Conservation (phyloP, 106 monocot species). For the Gastrodia elata region DNA sequence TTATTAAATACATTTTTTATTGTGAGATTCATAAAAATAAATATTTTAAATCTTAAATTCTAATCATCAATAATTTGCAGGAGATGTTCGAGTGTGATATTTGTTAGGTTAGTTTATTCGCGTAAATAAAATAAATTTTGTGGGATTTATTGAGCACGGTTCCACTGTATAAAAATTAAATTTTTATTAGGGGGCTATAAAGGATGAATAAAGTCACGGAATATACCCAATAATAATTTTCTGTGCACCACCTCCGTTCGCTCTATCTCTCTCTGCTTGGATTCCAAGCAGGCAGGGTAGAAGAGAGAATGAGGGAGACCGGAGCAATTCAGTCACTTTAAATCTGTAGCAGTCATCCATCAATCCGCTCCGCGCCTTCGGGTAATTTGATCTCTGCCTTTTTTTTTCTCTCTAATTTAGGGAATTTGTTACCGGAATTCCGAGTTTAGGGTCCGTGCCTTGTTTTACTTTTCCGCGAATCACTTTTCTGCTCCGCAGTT, state of each 20-base stretch:
- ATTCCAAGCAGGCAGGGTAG: neutral
- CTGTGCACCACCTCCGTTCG: neutral
- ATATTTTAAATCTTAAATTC: too few relatives aligned
- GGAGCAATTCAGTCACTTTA: neutral
- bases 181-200: neutral
- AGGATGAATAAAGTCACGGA: neutral
- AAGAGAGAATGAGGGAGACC: neutral
- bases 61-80: too few relatives aligned
- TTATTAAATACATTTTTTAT: too few relatives aligned
- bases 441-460: neutral
- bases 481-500: neutral
- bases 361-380: neutral
- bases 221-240: neutral
- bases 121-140: too few relatives aligned
- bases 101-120: too few relatives aligned
- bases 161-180: too few relatives aligned
- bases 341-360: neutral
- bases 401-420: neutral
- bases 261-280: constrained; percentile 1
- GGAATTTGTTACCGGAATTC: neutral
- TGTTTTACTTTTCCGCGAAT: neutral
- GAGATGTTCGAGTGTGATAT: too few relatives aligned
- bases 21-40: too few relatives aligned
- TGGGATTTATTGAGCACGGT: too few relatives aligned
- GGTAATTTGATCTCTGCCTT: constrained; percentile 3